Conservation (phyloP, 208 protist genomes). For the Leptomonas seymouri region DNA sequence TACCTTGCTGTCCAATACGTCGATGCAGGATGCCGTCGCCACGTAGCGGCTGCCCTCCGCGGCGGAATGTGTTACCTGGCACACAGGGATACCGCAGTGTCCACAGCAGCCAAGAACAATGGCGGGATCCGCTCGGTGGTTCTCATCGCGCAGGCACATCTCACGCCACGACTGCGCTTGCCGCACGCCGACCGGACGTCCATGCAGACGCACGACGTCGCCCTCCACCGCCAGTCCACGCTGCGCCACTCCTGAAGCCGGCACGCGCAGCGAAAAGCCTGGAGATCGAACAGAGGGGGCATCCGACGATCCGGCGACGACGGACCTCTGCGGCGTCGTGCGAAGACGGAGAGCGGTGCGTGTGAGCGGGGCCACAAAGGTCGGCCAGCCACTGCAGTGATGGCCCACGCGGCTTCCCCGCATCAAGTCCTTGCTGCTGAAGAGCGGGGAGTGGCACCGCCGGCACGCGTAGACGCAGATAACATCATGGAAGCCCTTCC, state of each 20-base stretch:
- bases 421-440: conserved; percentile 25
- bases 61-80: conserved; percentile 45
- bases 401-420: conserved; percentile 14
- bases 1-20: neutral
- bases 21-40: conserved; percentile 11
- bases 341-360: conserved; percentile 23
- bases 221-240: conserved; percentile 61
- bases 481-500: neutral
- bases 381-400: conserved; percentile 57
- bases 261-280: conserved; percentile 15
- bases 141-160: conserved; percentile 62
- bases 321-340: conserved; percentile 30
- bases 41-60: conserved; percentile 22
- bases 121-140: conserved; percentile 52
- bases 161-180: conserved; percentile 57
- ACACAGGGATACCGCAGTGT: conserved; percentile 48
- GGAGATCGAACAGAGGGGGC: neutral
- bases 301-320: conserved; percentile 5
- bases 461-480: conserved; percentile 35
- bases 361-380: conserved; percentile 32
- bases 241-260: conserved; percentile 5
- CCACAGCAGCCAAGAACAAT: conserved; percentile 55
- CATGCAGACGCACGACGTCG: conserved; percentile 43
- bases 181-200: conserved; percentile 13
- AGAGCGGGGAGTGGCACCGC: conserved; percentile 37